phyloP scores from a whole-genome alignment of 1,284 basidiomycete species.

The Ganoderma lingzhi region DNA sequence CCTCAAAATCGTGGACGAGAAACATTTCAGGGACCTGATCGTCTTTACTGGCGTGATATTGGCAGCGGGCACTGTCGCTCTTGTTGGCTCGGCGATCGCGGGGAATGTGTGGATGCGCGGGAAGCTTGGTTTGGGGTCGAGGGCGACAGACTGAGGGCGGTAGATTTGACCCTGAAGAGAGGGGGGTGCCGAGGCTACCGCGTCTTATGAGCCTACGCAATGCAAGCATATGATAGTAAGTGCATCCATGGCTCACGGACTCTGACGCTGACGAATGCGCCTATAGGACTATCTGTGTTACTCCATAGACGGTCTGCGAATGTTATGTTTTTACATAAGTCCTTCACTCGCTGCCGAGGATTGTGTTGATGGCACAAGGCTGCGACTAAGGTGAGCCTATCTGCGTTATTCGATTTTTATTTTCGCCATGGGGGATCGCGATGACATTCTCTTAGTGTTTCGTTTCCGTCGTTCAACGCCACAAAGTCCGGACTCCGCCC shows the following conservation, averaged over 20 bases:
- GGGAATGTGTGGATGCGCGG: background rate
- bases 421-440: too few relatives aligned
- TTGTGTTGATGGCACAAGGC: too few relatives aligned
- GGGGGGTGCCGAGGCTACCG: too few relatives aligned
- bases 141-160: background rate
- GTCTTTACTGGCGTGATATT: slow-evolving; percentile 41
- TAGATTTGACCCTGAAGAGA: too few relatives aligned
- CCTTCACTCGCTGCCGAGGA: background rate
- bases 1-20: slow-evolving; percentile 34
- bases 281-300: background rate
- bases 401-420: too few relatives aligned
- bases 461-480: too few relatives aligned
- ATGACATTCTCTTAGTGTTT: too few relatives aligned
- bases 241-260: too few relatives aligned
- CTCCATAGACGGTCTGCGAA: background rate
- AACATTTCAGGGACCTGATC: slow-evolving; percentile 42
- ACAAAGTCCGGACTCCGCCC: too few relatives aligned
- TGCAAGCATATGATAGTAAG: too few relatives aligned
- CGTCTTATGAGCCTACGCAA: too few relatives aligned
- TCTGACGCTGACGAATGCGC: background rate
- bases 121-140: background rate
- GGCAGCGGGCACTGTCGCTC: slow-evolving; percentile 25
- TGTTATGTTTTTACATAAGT: background rate
- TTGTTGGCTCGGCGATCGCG: slow-evolving; percentile 50
- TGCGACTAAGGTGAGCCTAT: too few relatives aligned